A percentile compares a stretch with the other conserved stretches of the same genome.
Evolutionary conservation across 2,329 filamentous ascomycete species (phyloP).

Genomic region (Fusarium paranaense): DNA sequence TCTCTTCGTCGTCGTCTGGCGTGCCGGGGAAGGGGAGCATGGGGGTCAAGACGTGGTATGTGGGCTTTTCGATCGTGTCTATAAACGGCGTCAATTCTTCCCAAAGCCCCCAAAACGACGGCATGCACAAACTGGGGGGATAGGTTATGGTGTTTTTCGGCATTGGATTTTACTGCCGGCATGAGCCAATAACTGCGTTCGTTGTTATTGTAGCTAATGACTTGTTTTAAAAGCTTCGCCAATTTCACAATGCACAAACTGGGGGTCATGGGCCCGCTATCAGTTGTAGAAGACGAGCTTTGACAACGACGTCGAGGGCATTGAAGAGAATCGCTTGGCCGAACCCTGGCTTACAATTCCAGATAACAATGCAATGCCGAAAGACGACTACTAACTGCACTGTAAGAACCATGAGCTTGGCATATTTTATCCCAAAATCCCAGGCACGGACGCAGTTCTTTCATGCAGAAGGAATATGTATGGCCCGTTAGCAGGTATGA

Average conservation of each 20-base stretch:
- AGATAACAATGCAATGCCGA: not conserved
- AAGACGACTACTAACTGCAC: not conserved
- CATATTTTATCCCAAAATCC: not conserved
- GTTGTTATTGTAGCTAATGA: no score
- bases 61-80: not conserved
- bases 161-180: no score
- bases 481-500: rapidly evolving
- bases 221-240: no score
- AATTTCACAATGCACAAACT: not conserved
- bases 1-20: not conserved
- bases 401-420: not conserved
- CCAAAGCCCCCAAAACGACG: not conserved
- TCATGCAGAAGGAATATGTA: not conserved
- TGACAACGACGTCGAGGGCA: not conserved
- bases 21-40: not conserved
- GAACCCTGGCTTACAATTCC: not conserved
- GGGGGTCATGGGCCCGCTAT: not conserved
- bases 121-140: not conserved
- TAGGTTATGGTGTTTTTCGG: no score
- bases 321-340: not conserved
- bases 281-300: not conserved
- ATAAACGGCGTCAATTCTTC: not conserved
- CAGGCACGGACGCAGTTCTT: not conserved
- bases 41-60: not conserved
- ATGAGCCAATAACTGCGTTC: no score